phyloP scores from a whole-genome alignment of 179 eudicot species.

The Nepenthes alata region DNA sequence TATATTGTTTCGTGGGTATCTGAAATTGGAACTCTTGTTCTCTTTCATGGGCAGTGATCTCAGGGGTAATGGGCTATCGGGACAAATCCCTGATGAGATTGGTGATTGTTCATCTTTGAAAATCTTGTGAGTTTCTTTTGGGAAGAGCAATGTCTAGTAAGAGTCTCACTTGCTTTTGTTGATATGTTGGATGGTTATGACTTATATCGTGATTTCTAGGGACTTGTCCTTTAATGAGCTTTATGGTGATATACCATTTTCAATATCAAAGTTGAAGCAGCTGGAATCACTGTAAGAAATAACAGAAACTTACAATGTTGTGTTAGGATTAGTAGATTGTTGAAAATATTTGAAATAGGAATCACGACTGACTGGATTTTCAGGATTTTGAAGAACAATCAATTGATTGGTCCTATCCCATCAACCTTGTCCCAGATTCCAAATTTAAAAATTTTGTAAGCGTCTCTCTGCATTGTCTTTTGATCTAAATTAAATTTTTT shows the following conservation, averaged over 20 bases:
- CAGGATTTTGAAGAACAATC: constrained; percentile 86
- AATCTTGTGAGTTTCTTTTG: constrained; percentile 46
- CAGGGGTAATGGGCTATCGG: constrained; percentile 66
- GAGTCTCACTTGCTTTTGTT: background rate
- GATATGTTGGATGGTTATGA: background rate
- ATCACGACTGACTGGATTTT: constrained; percentile 1
- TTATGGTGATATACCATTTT: constrained; percentile 84
- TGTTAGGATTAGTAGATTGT: background rate
- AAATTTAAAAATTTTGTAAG: constrained; percentile 74
- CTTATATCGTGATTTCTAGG: constrained; percentile 22
- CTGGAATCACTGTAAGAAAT: constrained; percentile 66
- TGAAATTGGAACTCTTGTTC: background rate
- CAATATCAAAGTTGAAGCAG: constrained; percentile 85
- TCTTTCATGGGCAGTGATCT: constrained; percentile 47
- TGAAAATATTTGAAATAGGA: no score
- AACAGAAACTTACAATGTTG: background rate
- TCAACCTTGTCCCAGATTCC: constrained; percentile 97
- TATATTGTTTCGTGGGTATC: background rate
- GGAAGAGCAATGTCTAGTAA: background rate
- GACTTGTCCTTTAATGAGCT: constrained; percentile 85
- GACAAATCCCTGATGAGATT: constrained; percentile 96
- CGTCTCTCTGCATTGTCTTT: background rate
- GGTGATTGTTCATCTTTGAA: constrained; percentile 70
- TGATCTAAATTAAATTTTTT: background rate
- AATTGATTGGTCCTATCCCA: constrained; percentile 82